Conservation (phyloP, 495 filamentous ascomycete genomes). For the Neohortaea acidophila region DNA sequence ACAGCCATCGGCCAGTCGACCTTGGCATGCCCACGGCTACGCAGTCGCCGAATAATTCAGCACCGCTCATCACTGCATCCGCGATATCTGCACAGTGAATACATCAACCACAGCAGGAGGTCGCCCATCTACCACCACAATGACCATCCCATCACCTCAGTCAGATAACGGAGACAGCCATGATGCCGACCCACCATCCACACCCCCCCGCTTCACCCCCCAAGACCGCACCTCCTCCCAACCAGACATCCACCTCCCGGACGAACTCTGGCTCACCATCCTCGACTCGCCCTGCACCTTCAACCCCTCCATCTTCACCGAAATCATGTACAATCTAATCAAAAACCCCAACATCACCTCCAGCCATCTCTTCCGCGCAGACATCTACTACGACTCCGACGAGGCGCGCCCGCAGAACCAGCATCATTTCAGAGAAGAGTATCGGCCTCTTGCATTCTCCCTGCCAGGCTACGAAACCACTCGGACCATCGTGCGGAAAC, state of each 20-base stretch:
- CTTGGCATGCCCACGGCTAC: too few species aligned
- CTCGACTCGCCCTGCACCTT: constrained; percentile 37
- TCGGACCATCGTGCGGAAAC: constrained; percentile 50
- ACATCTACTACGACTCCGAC: constrained; percentile 52
- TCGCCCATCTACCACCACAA: too few species aligned
- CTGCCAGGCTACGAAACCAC: constrained; percentile 39
- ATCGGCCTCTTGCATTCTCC: constrained; percentile 26
- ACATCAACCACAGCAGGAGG: too few species aligned
- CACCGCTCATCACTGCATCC: too few species aligned
- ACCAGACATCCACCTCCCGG: constrained; percentile 16
- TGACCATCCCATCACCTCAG: too few species aligned
- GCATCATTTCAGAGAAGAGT: constrained; percentile 21
- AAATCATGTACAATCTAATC: constrained; percentile 57
- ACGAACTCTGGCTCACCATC: constrained; percentile 24
- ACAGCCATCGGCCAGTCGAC: too few species aligned
- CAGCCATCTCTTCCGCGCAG: constrained; percentile 68
- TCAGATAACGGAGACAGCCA: background rate
- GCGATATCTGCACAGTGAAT: too few species aligned
- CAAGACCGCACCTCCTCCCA: constrained; percentile 11
- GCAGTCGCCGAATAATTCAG: too few species aligned
- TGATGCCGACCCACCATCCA: background rate
- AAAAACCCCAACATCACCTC: constrained; percentile 78
- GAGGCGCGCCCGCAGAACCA: constrained; percentile 10
- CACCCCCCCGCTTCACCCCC: constrained; percentile 12
- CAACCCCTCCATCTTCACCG: constrained; percentile 40